A percentile compares a stretch with the other conserved stretches of the same genome.
phyloP scores from a whole-genome alignment of 257 asterid species.

The Verbena officinalis region DNA sequence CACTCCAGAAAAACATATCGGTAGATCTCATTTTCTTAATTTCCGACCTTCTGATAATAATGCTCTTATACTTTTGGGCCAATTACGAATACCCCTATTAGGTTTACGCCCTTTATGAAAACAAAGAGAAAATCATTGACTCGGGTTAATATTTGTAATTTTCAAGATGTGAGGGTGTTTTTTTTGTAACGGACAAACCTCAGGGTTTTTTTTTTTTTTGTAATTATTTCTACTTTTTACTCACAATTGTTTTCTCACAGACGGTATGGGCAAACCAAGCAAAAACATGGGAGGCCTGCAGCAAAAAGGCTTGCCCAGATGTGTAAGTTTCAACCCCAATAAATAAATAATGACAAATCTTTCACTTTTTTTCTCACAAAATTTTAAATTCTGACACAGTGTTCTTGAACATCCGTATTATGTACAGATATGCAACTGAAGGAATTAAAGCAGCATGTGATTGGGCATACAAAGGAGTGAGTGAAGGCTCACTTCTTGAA shows the following conservation, averaged over 20 bases:
- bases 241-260: slow-evolving; percentile 36
- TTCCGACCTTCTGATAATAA: neutral
- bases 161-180: too few species aligned
- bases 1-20: slow-evolving; percentile 70
- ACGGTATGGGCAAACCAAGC: slow-evolving; percentile 73
- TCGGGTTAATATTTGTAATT: too few species aligned
- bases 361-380: too few species aligned
- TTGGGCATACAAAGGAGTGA: slow-evolving; percentile 82
- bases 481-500: slow-evolving; percentile 60
- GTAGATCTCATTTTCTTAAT: slow-evolving; percentile 32
- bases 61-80: too few species aligned
- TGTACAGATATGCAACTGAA: slow-evolving; percentile 75
- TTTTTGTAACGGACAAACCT: too few species aligned
- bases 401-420: neutral
- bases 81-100: too few species aligned
- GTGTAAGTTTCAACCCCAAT: slow-evolving; percentile 39
- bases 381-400: too few species aligned
- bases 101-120: too few species aligned
- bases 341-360: too few species aligned
- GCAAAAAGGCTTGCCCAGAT: slow-evolving; percentile 65
- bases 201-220: too few species aligned
- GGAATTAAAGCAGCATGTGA: slow-evolving; percentile 85
- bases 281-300: slow-evolving; percentile 77
- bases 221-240: neutral
- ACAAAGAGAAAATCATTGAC: too few species aligned